phyloP scores from a whole-genome alignment of 495 filamentous ascomycete genomes.

The Penicillium turbatum region DNA sequence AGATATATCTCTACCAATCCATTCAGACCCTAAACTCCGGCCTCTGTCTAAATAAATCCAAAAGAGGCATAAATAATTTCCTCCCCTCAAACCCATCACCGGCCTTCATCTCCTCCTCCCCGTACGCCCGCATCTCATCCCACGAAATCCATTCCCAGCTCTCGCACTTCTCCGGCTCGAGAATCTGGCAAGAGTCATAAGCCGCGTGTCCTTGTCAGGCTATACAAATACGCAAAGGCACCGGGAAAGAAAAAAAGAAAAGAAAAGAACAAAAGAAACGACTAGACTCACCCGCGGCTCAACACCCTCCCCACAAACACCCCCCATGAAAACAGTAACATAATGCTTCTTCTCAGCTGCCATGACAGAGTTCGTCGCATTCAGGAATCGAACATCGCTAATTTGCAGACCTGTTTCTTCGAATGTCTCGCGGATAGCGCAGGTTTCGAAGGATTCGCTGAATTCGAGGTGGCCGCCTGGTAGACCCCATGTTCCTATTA shows the following conservation, averaged over 20 bases:
- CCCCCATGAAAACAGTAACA: slow-evolving; percentile 59
- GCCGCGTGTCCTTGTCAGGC: not conserved
- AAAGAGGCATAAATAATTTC: slow-evolving; percentile 53
- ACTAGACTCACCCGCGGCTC: slow-evolving; percentile 46
- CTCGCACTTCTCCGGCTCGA: slow-evolving; percentile 64
- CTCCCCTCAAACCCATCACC: slow-evolving; percentile 17
- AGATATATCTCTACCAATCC: no score
- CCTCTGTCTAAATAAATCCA: slow-evolving; percentile 49
- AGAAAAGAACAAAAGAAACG: not conserved
- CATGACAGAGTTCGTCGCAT: slow-evolving; percentile 59
- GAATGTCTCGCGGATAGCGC: slow-evolving; percentile 58
- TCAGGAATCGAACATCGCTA: slow-evolving; percentile 42
- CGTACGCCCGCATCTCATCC: slow-evolving; percentile 32
- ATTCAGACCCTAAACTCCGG: slow-evolving; percentile 25
- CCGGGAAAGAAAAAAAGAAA: not conserved
- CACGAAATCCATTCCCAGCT: slow-evolving; percentile 59
- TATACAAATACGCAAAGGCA: not conserved
- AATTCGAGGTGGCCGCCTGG: slow-evolving; percentile 69
- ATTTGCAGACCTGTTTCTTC: slow-evolving; percentile 64
- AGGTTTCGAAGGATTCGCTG: slow-evolving; percentile 53
- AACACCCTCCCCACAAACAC: slow-evolving; percentile 36
- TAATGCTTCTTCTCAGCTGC: slow-evolving; percentile 53
- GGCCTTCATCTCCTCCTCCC: slow-evolving; percentile 5
- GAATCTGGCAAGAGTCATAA: slow-evolving; percentile 11
- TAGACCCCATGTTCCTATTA: slow-evolving; percentile 53